Evolutionary conservation across 805 yeast species (phyloP), one percentile per base, ranked within the genome.

Genomic region (Lipomyces yamanashiensis): DNA sequence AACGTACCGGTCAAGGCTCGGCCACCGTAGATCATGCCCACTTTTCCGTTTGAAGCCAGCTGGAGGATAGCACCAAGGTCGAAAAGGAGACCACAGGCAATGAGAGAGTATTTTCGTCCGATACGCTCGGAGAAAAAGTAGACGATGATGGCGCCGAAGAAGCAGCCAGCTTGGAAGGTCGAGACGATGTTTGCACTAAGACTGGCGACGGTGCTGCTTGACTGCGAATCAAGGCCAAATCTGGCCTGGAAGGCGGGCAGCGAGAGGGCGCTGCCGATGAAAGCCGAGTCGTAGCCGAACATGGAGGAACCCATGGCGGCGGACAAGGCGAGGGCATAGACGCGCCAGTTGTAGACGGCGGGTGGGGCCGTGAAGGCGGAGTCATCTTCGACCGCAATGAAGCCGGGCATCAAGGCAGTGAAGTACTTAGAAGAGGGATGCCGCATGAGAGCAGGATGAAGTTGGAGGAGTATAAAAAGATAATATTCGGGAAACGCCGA

Each of bases 21-120:
- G 13, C 55, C 97, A 2, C 82, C 83, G 67, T 90, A 86, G 12
- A 90, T 76, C 21, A 88, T 86, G 93, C 97, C 90, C 63, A 90
- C 87, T 5, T 86, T 79, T 56, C 84, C 83, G 10, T 97, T 85
- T 41, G 87, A 88, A 63, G 92, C 84, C 78, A 93, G 98, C 63
- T 91, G 78, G 51, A 85, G 82, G 28, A 96, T 89, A 64, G 98
- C 99, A 40, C 89, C 79, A 23, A 92, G 80, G 73, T 93, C 92
- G 71, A 92, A 77, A 7, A 50, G 23, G 1, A 88, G n/a, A 7
- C 41, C 39, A 50, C 40, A 90, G 43, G 39, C 65, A 12, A 90
- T 48, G 4, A 58, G 43, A 23, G 50, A 21, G 39, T 28, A 21
- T 19, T 49, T 34, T 1, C 54, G 54, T 1, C 58, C 62, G 19